Percentiles rank a stretch among this genome's conserved stretches.
phyloP scores from a whole-genome alignment of 2,329 filamentous ascomycete genomes.

The Colletotrichum sp. region DNA sequence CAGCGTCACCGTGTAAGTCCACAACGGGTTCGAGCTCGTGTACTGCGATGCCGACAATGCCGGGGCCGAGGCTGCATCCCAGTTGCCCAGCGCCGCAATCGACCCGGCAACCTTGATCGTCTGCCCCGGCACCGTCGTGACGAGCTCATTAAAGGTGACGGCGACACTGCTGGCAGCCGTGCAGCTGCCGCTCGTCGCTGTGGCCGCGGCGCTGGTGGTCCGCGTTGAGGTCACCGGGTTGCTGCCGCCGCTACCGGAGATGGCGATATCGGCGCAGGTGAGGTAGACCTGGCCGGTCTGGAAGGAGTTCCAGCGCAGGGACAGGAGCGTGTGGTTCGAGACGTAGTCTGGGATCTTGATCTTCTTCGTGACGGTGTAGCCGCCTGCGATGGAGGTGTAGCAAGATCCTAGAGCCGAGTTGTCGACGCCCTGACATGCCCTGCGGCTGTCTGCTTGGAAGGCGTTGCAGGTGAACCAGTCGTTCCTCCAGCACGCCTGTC shows the following conservation, averaged over 20 bases:
- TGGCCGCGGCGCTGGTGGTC: constrained; percentile 19
- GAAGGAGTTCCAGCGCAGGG: constrained; percentile 60
- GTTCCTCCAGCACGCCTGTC: constrained; percentile 51
- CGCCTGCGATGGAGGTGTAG: constrained; percentile 56
- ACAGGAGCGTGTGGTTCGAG: constrained; percentile 55
- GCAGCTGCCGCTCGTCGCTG: constrained; percentile 30
- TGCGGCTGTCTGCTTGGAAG: constrained; percentile 40
- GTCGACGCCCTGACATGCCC: constrained; percentile 52
- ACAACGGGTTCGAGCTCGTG: constrained; percentile 57
- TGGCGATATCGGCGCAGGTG: constrained; percentile 57
- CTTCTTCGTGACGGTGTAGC: constrained; percentile 58
- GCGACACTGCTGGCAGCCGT: constrained; percentile 35
- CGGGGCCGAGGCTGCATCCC: constrained; percentile 46
- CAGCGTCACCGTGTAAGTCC: constrained; percentile 57
- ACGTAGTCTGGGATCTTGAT: constrained; percentile 53
- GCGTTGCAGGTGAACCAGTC: constrained; percentile 61
- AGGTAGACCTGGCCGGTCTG: constrained; percentile 60
- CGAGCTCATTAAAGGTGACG: constrained; percentile 48
- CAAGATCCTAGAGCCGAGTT: constrained; percentile 47
- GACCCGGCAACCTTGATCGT: constrained; percentile 54
- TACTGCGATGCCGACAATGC: constrained; percentile 59
- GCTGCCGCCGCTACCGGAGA: constrained; percentile 27
- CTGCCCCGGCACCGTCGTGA: constrained; percentile 50
- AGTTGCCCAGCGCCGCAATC: constrained; percentile 42
- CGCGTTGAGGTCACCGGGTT: constrained; percentile 23